Evolutionary conservation across 2,329 filamentous ascomycete genomes (phyloP).

Genomic region (Venturia asperata): DNA sequence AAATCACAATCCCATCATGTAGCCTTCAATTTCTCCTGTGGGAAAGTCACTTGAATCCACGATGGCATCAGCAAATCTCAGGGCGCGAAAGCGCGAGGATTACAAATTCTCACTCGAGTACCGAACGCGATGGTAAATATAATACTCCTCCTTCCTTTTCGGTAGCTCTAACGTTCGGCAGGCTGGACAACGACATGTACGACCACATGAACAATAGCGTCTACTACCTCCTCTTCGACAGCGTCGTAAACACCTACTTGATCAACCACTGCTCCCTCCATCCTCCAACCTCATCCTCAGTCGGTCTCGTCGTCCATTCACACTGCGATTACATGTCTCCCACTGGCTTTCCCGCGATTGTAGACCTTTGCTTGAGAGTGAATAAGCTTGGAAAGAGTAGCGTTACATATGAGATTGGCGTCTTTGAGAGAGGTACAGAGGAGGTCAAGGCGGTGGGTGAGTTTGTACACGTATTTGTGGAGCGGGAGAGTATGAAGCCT

Average conservation of each 20-base stretch:
- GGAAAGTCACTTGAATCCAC: not conserved
- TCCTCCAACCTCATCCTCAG: constrained; percentile 62
- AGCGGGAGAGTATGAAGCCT: constrained; percentile 63
- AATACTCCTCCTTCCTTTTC: constrained; percentile 6
- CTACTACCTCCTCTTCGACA: constrained; percentile 84
- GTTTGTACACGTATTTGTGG: constrained; percentile 85
- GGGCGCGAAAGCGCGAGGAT: constrained; percentile 59
- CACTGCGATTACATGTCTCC: constrained; percentile 80
- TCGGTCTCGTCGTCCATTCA: constrained; percentile 78
- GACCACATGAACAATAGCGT: constrained; percentile 87
- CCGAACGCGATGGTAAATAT: constrained; percentile 70
- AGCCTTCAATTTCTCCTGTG: not conserved
- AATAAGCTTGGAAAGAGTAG: constrained; percentile 79
- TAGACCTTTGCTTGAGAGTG: constrained; percentile 76
- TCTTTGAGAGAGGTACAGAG: constrained; percentile 70
- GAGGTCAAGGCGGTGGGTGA: constrained; percentile 76
- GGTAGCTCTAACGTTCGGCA: constrained; percentile 29
- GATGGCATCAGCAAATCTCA: constrained; percentile 33
- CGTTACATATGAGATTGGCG: constrained; percentile 80
- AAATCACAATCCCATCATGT: not conserved
- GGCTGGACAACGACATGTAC: constrained; percentile 94
- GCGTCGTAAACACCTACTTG: constrained; percentile 81
- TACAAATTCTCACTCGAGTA: constrained; percentile 77
- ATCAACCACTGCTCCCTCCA: constrained; percentile 69
- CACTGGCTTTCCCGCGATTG: constrained; percentile 71